Evolutionary conservation across 1,284 basidiomycete genomes (phyloP).

Genomic region (Puccinia triticina): DNA sequence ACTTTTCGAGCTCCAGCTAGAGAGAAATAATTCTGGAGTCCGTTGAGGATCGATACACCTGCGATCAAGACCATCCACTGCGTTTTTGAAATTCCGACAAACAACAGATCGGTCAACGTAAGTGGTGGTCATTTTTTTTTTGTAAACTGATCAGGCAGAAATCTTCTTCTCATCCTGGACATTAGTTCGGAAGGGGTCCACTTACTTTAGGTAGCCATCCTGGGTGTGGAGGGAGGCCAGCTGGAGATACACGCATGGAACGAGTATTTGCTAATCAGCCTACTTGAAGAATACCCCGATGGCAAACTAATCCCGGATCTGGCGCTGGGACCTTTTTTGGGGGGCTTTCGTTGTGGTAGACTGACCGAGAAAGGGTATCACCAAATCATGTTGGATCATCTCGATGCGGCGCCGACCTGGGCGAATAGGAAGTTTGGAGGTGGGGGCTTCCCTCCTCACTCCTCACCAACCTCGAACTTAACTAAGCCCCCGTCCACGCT

Average conservation of each 20-base stretch:
- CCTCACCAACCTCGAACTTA: too few species aligned
- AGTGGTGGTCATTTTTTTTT: too few species aligned
- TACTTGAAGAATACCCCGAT: neutral
- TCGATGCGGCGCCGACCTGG: too few species aligned
- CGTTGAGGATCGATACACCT: conserved; percentile 77
- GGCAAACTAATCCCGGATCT: too few species aligned
- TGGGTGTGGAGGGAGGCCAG: conserved; percentile 37
- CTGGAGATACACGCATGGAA: neutral
- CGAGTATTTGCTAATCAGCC: neutral
- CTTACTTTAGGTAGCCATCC: conserved; percentile 41
- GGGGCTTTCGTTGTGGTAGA: neutral
- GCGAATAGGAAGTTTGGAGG: too few species aligned
- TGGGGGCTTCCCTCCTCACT: too few species aligned
- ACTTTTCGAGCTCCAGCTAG: conserved; percentile 75
- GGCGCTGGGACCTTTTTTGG: neutral
- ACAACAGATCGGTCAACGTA: too few species aligned
- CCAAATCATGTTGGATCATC: neutral
- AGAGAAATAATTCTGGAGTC: conserved; percentile 77
- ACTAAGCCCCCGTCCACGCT: too few species aligned
- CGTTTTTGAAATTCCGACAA: neutral
- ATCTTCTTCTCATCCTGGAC: conserved; percentile 64
- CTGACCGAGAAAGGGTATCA: conserved; percentile 6
- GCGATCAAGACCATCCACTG: conserved; percentile 4
- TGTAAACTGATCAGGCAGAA: too few species aligned
- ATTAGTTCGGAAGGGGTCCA: neutral